phyloP scores from a whole-genome alignment of 1,139 yeast genomes.

The Candida sanyaensis region DNA sequence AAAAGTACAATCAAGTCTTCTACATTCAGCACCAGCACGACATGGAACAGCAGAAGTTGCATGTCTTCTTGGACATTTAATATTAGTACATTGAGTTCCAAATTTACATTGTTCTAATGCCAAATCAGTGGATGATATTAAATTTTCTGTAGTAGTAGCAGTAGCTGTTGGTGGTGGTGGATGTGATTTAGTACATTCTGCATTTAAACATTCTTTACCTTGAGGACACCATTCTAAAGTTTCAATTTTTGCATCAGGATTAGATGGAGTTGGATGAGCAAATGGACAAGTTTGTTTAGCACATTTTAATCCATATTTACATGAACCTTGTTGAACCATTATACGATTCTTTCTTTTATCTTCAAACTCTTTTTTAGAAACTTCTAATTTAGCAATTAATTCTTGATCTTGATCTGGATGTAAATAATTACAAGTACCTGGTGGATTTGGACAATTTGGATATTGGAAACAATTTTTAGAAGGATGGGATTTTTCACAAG shows the following conservation, averaged over 20 bases:
- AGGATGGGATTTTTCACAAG: slow-evolving; percentile 79
- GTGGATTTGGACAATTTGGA: slow-evolving; percentile 77
- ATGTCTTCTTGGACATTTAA: slow-evolving; percentile 80
- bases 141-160: slow-evolving; percentile 22
- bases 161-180: slow-evolving; percentile 58
- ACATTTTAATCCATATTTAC: slow-evolving; percentile 78
- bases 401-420: slow-evolving; percentile 86
- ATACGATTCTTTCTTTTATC: slow-evolving; percentile 36
- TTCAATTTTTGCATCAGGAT: slow-evolving; percentile 67
- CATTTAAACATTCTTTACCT: slow-evolving; percentile 64
- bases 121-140: slow-evolving; percentile 41
- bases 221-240: slow-evolving; percentile 76
- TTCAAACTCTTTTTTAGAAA: slow-evolving; percentile 51
- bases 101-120: slow-evolving; percentile 81
- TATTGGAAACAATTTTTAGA: slow-evolving; percentile 72
- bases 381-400: slow-evolving; percentile 65
- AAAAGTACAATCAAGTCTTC: slow-evolving; percentile 77
- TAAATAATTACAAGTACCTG: slow-evolving; percentile 79
- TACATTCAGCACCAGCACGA: slow-evolving; percentile 78
- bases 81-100: slow-evolving; percentile 73
- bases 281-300: slow-evolving; percentile 78
- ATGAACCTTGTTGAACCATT: slow-evolving; percentile 31
- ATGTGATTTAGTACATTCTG: slow-evolving; percentile 71
- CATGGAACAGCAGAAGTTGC: slow-evolving; percentile 73
- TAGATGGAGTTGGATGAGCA: slow-evolving; percentile 91